Conservation (phyloP, 768 basidiomycete species). For the Agaricus bisporus region DNA sequence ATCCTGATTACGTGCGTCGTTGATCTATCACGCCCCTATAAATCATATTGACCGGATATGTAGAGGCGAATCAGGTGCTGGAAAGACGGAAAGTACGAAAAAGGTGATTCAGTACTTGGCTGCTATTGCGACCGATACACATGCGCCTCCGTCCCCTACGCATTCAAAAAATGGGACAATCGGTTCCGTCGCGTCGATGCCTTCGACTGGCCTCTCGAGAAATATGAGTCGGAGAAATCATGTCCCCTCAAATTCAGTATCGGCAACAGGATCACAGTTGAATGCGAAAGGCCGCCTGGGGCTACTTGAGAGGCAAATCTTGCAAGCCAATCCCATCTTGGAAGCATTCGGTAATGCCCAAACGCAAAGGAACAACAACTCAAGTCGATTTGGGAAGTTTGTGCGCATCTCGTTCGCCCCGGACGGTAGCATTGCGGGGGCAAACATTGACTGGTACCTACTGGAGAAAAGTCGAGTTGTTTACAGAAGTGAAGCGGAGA, state of each 20-base stretch:
- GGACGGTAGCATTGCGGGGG: constrained; percentile 92
- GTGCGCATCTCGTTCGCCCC: constrained; percentile 92
- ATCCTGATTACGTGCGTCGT: constrained; percentile 92
- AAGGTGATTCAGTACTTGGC: constrained; percentile 99
- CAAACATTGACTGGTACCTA: constrained; percentile 98
- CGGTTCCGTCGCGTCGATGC: constrained; percentile 49
- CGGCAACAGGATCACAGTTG: constrained; percentile 37
- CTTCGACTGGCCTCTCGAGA: constrained; percentile 64
- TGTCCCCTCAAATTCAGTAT: constrained; percentile 33
- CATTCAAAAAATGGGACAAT: constrained; percentile 67
- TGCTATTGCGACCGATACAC: constrained; percentile 85
- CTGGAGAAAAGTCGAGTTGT: constrained; percentile 97
- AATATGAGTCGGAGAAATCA: constrained; percentile 55
- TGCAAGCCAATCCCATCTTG: constrained; percentile 95
- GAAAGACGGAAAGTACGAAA: constrained; percentile 98
- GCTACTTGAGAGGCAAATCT: constrained; percentile 89
- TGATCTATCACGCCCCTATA: neutral
- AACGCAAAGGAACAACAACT: constrained; percentile 97
- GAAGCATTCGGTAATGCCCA: constrained; percentile 99
- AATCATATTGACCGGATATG: constrained; percentile 4
- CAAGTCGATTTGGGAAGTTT: constrained; percentile 98
- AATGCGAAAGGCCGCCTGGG: constrained; percentile 75
- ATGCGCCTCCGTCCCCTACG: constrained; percentile 46
- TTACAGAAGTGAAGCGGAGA: constrained; percentile 78
- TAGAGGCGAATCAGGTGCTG: constrained; percentile 97